A percentile compares a stretch with the other conserved stretches of the same genome.
Evolutionary conservation across 2,329 filamentous ascomycete species (phyloP).

Genomic region (Metarhizium robertsii): DNA sequence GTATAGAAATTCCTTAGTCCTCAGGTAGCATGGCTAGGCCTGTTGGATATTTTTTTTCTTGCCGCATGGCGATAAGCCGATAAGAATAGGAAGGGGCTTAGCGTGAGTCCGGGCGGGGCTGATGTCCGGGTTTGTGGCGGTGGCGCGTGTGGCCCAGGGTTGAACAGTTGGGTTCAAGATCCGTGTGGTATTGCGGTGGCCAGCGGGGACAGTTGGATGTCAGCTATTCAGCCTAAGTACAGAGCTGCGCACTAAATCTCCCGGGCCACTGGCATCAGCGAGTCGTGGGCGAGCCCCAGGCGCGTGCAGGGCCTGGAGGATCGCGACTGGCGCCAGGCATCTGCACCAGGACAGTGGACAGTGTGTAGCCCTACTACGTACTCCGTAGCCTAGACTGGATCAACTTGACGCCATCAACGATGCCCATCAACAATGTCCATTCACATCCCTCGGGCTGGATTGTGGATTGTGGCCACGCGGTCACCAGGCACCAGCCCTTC

Average conservation of each 20-base stretch:
- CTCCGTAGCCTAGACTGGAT: no score
- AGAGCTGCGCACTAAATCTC: no score
- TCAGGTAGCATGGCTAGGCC: conserved; percentile 3
- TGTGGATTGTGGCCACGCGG: neutral
- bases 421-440: neutral
- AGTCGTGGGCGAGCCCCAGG: neutral
- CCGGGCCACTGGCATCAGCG: neutral
- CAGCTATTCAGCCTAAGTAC: no score
- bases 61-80: conserved; percentile 20
- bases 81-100: conserved; percentile 12
- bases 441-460: neutral
- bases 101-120: neutral
- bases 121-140: neutral
- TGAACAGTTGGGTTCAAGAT: no score
- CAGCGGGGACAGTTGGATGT: neutral
- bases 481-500: neutral
- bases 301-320: neutral
- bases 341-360: neutral
- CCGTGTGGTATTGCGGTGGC: no score
- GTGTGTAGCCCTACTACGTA: no score
- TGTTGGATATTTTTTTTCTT: conserved; percentile 1
- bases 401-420: no score
- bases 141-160: neutral
- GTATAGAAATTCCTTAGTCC: conserved; percentile 10
- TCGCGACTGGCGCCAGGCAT: neutral